Evolutionary conservation across 2,329 filamentous ascomycete genomes (phyloP), one percentile per base, ranked within the genome.

Genomic region (Phialemoniopsis sp.): DNA sequence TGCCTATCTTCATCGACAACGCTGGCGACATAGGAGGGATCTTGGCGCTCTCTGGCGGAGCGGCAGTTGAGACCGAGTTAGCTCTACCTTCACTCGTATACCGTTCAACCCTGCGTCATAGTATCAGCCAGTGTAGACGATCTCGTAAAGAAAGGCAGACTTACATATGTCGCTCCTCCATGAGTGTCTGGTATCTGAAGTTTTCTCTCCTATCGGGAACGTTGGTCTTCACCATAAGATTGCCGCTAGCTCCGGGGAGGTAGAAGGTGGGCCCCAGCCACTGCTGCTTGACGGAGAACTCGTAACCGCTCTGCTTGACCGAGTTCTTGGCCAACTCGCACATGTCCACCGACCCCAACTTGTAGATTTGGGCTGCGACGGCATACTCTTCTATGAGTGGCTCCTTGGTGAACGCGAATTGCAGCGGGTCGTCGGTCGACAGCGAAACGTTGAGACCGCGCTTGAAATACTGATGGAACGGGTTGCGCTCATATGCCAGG

Each of bases 391-490:
- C 93, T 50, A 98, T 98, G 41, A 98, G 67, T 1, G 93, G 93
- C 62, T 98, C 93, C 55, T 97, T 98, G 6, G 93, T 98, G 58
- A 96, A 98, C 3, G 93, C 93, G 59, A 98, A 98, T 57, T 98
- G 93, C 34, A 98, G 73, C 16, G 93, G 93, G 58, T 98, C 93
- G 56, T 98, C 93, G 0, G 93, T 97, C 2, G 91, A 97, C 5
- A 98, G 70, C 2, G 91, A 97, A 7, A 98, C 90, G 57, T 98
- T 98, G 37, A 98, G 67, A 0, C 93, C 93, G 40, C 93, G 83
- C 56, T 87, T 85, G 71, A 98, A 98, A 64, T 98, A 98, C 54
- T 87, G 87, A 51, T 95, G 76, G 65, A 95, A 98, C 0, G 93
- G 93, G 52, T 98, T 98, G 43, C 94, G 82, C 62, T 98, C 93